Evolutionary conservation across 495 filamentous ascomycete species (phyloP).

Genomic region (Copromyces sp.): DNA sequence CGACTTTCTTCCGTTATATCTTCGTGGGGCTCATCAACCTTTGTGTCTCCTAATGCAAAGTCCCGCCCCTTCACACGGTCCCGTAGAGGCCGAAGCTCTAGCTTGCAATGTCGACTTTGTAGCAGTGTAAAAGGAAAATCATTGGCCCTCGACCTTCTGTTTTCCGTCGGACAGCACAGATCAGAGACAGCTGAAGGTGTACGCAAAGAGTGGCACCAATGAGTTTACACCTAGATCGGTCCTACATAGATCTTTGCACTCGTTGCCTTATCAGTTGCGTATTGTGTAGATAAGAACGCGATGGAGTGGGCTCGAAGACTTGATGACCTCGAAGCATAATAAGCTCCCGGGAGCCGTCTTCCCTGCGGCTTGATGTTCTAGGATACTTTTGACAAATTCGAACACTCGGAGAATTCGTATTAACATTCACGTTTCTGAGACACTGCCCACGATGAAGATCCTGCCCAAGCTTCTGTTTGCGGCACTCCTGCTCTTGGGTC

Average conservation of each 20-base stretch:
- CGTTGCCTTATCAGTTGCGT: neutral
- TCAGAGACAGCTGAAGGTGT: neutral
- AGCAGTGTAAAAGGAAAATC: neutral
- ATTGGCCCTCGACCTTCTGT: neutral
- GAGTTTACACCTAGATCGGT: neutral
- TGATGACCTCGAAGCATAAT: neutral
- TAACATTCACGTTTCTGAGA: neutral
- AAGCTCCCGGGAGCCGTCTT: neutral
- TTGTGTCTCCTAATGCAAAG: neutral
- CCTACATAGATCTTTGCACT: neutral
- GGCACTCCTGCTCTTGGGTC: neutral
- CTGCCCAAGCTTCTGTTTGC: neutral
- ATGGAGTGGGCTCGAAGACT: neutral
- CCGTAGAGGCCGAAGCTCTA: neutral
- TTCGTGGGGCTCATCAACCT: neutral
- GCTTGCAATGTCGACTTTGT: neutral
- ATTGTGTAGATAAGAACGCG: neutral
- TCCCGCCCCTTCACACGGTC: neutral
- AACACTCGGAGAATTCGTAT: neutral
- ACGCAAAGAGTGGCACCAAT: neutral
- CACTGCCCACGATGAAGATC: neutral
- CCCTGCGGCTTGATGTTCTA: neutral
- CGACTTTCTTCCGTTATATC: neutral
- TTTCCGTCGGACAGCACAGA: neutral
- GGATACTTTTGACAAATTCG: neutral